A percentile compares a stretch with the other conserved stretches of the same genome.
These are phyloP conservation scores for Luffa aegyptiaca DNA, from an alignment of 306 rosid genomes.

Conservation along the genomic window DNA sequence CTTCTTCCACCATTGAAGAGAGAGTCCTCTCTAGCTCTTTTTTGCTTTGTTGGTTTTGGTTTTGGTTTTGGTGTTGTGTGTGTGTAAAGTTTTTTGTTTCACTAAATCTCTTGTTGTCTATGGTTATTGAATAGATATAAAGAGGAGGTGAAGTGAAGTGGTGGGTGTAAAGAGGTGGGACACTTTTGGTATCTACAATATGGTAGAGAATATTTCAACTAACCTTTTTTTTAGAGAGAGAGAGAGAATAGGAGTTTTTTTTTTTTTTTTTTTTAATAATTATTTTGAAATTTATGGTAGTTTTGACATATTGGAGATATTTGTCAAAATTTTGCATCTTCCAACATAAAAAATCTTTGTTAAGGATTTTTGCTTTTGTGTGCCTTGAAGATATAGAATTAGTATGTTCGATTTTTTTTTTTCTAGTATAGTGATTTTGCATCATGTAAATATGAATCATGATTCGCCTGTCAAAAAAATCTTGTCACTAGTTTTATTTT, in stretches of 20 bases:
- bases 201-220: background rate
- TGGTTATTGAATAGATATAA: background rate
- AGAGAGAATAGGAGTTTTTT: background rate
- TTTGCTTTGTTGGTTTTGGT: background rate
- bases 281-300: background rate
- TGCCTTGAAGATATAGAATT: too few species aligned
- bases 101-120: background rate
- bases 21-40: background rate
- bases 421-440: background rate
- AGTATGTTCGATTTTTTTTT: too few species aligned
- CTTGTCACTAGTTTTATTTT: background rate
- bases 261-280: background rate
- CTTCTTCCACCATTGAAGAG: conserved; percentile 67
- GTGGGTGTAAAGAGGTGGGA: conserved; percentile 5
- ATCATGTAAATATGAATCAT: background rate
- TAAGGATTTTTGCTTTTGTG: background rate
- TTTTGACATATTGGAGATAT: background rate
- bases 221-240: background rate
- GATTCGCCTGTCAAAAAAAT: background rate
- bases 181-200: background rate
- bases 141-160: background rate
- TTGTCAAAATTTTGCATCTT: background rate
- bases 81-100: background rate
- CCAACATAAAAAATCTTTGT: background rate
- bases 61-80: background rate